Evolutionary conservation across 2,329 filamentous ascomycete genomes (phyloP), one percentile per base, ranked within the genome.

Genomic region (Penicillium sp.): DNA sequence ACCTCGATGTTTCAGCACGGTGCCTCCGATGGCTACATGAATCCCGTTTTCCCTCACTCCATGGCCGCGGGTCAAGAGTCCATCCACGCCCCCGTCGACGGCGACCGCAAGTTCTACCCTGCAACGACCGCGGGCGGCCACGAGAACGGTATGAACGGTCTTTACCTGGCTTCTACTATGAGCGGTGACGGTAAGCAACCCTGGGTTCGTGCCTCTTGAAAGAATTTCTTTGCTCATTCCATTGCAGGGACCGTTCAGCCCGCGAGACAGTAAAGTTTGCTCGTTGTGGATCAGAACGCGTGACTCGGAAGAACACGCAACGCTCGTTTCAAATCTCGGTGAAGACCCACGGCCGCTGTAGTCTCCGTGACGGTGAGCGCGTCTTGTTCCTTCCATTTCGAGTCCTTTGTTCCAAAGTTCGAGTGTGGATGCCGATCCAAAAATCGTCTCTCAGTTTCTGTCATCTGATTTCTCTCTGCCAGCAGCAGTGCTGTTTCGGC

Each of bases 1-100:
- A 82, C 86, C 68, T 82, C 87, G 71, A 88, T 90, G 84, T 89
- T 89, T 78, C 86, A 86, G 77, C 74, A 85, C 77, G 85, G 85
- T 81, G 80, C 83, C 76, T 83, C 86, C 74, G 78, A 84, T 74
- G 78, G 80, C 73, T 85, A 83, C 75, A 81, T 82, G 78, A 82
- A 79, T 75, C 77, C 77, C 70, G 79, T 81, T 70, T 85, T 82
- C 75, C 76, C 79, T 71, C 70, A 85, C 80, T 86, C 86, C 79
- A 78, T 82, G 81, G 80, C 81, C 73, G 81, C 85, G 77, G 84
- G 79, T 74, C 85, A 85, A 80, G 87, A 83, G 78, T 80, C 77
- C 78, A 83, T 81, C 79, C 87, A 86, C 80, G 78, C 77, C 75
- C 86, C 85, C 75, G 82, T 80, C 54, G 74, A 76, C 79, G 71